Percentiles rank a stretch among this genome's conserved stretches.
Conservation (phyloP, 495 filamentous ascomycete genomes). For the Trichoderma virens region DNA sequence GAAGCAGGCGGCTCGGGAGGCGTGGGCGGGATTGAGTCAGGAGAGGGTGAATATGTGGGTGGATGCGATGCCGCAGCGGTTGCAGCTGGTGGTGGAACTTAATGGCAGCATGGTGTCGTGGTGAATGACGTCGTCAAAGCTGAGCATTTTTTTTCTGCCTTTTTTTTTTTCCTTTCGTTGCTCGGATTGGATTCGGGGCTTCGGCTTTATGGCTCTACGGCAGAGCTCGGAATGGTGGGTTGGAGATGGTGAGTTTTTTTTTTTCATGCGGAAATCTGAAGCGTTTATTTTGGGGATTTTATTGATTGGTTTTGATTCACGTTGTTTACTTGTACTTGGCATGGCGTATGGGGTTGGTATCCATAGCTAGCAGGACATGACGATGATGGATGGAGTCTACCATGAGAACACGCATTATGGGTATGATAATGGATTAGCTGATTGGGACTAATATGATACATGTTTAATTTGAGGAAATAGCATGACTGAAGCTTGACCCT, state of each 20-base stretch:
- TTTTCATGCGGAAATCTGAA: background rate
- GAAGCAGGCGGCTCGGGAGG: background rate
- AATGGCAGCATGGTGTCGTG: conserved; percentile 8
- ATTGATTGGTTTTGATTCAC: no score
- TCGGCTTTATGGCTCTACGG: no score
- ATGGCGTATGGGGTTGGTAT: background rate
- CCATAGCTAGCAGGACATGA: background rate
- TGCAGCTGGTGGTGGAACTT: conserved; percentile 6
- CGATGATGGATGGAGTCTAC: no score
- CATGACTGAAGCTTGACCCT: no score
- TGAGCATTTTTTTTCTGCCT: no score
- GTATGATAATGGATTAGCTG: no score
- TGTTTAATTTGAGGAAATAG: no score
- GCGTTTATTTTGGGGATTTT: background rate
- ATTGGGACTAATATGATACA: no score
- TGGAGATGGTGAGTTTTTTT: background rate
- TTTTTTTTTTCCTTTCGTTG: background rate
- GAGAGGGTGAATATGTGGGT: conserved; percentile 11
- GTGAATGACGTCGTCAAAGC: background rate
- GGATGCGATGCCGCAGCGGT: conserved; percentile 9
- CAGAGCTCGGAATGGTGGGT: no score
- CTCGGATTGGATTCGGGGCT: no score
- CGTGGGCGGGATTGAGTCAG: conserved; percentile 5
- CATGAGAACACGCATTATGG: no score
- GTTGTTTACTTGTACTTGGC: background rate